phyloP scores from a whole-genome alignment of 495 filamentous ascomycete genomes.

The Neurospora tetraspora region DNA sequence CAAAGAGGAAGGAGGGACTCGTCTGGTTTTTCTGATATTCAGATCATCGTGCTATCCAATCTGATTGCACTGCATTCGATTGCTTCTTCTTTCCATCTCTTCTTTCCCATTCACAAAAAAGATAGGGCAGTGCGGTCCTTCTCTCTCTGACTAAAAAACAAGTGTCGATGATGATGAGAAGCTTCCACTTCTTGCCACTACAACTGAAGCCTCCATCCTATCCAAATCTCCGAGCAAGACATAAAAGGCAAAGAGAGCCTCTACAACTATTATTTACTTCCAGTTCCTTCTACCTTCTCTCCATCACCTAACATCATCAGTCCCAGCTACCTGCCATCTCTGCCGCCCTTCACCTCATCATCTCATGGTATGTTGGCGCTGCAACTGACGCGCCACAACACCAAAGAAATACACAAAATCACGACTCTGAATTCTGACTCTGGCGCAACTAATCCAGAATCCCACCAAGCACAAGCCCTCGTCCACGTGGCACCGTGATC shows the following conservation, averaged over 20 bases:
- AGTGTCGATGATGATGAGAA: neutral
- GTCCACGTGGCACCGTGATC: neutral
- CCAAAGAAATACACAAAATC: neutral
- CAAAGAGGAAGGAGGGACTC: neutral
- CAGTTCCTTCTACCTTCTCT: neutral
- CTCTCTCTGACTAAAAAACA: neutral
- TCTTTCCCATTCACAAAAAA: neutral
- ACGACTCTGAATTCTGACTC: neutral
- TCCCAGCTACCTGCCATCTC: neutral
- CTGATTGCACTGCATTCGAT: neutral
- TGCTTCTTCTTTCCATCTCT: neutral
- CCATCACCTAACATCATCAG: neutral
- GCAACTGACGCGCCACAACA: neutral
- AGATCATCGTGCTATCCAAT: neutral
- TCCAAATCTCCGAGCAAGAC: neutral
- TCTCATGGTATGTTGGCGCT: neutral
- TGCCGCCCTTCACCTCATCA: neutral
- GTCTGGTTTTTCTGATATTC: neutral
- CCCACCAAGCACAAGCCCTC: neutral
- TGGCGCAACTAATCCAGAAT: neutral
- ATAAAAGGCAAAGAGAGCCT: neutral
- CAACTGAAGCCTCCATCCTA: neutral
- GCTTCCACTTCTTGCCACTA: neutral
- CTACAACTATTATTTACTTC: neutral
- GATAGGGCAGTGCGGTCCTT: neutral